Conservation (phyloP, 1,284 basidiomycete genomes). For the Coniophora puteana region DNA sequence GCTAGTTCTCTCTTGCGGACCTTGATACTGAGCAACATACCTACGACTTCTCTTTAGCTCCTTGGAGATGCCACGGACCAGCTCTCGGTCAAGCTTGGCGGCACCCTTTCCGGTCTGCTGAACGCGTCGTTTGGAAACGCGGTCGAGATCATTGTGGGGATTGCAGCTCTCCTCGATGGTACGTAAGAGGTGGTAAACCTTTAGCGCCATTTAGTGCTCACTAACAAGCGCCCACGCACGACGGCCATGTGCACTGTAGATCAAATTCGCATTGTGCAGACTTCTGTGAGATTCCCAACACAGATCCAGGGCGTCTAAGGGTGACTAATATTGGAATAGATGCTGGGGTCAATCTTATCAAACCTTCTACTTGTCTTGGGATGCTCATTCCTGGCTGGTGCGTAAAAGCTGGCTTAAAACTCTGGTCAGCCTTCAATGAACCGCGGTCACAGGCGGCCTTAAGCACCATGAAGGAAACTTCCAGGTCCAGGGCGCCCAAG, state of each 20-base stretch:
- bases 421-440: neutral
- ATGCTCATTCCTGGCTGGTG: constrained; percentile 84
- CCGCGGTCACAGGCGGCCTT: constrained; percentile 49
- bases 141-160: constrained; percentile 83
- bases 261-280: constrained; percentile 83
- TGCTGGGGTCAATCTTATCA: constrained; percentile 84
- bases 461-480: constrained; percentile 60
- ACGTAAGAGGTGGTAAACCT: too few relatives aligned
- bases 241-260: constrained; percentile 1
- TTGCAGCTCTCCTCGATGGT: constrained; percentile 84
- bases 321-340: constrained; percentile 33
- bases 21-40: neutral
- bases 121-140: constrained; percentile 85
- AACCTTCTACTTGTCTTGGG: constrained; percentile 87
- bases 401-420: too few relatives aligned
- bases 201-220: too few relatives aligned
- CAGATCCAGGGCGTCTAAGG: too few relatives aligned
- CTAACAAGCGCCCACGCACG: too few relatives aligned
- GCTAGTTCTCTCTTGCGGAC: neutral
- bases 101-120: constrained; percentile 81
- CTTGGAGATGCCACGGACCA: constrained; percentile 88
- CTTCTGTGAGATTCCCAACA: constrained; percentile 54
- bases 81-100: constrained; percentile 73
- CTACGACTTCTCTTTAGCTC: constrained; percentile 36
- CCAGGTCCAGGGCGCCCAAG: constrained; percentile 81